Base-by-base conservation (phyloP, 106 monocot species). In the Dactylorhiza incarnata region DNA sequence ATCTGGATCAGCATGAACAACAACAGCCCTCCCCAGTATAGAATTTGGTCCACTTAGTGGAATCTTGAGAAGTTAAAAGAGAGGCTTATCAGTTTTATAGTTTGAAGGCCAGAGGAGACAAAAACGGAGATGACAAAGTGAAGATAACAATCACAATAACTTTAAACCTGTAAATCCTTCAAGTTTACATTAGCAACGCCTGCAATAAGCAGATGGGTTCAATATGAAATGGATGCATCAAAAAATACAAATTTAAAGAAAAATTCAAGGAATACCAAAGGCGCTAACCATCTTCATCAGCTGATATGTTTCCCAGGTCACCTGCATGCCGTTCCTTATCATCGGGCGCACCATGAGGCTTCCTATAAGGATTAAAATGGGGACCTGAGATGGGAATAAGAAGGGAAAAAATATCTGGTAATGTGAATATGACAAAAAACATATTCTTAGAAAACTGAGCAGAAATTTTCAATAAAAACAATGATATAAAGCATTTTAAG, bases 1-100 rank as follows among this genome's bases (percentile, higher is more conserved):
- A 90, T 95, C 95, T 22, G 92, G 88, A 71, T 95, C 95, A 62
- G 95, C 90, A 92, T 95, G 95, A 75, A 95, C 92, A 79, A 95
- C 95, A 74, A 95, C 88, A 78, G 92, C 95, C 54, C 95, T 92
- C 47, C 95, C 92, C 70, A 92, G 65, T 49, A 95, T 85, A 2
- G 92, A 90, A 75, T 86, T 74, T 65, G 89, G 78, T 68, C 95
- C 92, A 65, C 76, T 77, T 10, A 95, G 85, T 3, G 86, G 90
- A 69, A 95, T 92, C 95, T 95, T 73, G 11, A 3, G 5, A 52
- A n/a, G n/a, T 9, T 7, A 45, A 50, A 23, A 51, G 54, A 75
- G 25, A 75, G 23, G 2, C 20, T 44, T 67, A 67, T 80, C 48
- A 74, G 54, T 47, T 68, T 3, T 46, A 76, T 61, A 23, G n/a